These are phyloP conservation scores for Sporodiniella umbellata DNA, from an alignment of 371 early-diverging fungal species.

Conservation along the genomic window DNA sequence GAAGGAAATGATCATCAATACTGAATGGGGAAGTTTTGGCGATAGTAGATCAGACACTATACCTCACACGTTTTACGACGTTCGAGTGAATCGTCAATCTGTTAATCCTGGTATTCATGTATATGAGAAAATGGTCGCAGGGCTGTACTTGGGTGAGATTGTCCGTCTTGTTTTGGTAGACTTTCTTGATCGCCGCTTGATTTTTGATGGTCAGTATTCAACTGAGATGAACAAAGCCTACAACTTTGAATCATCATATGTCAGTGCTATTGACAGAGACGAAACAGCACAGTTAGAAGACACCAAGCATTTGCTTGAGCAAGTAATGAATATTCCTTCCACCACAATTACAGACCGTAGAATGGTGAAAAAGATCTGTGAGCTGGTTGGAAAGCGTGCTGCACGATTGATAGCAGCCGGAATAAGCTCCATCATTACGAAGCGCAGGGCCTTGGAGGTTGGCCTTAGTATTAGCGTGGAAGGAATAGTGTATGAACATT, in stretches of 20 bases:
- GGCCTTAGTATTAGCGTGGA: conserved; percentile 82
- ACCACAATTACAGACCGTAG: conserved; percentile 79
- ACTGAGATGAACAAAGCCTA: conserved; percentile 66
- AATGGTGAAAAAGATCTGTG: conserved; percentile 75
- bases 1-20: conserved; percentile 87
- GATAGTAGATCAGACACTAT: conserved; percentile 66
- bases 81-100: conserved; percentile 77
- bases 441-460: conserved; percentile 44
- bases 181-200: conserved; percentile 70
- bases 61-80: conserved; percentile 84
- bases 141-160: conserved; percentile 94
- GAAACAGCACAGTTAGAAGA: conserved; percentile 61
- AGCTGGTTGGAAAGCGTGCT: conserved; percentile 81
- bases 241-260: conserved; percentile 83
- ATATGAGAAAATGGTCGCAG: conserved; percentile 93
- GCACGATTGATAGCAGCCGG: conserved; percentile 86
- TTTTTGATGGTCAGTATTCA: conserved; percentile 74
- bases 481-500: conserved; percentile 81
- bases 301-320: conserved; percentile 74
- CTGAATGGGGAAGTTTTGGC: conserved; percentile 91
- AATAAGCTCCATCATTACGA: conserved; percentile 79
- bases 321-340: conserved; percentile 59
- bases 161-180: conserved; percentile 73
- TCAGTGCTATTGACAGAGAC: conserved; percentile 87
- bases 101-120: conserved; percentile 76